phyloP scores from a whole-genome alignment of 1,139 yeast genomes.

The Dujonia santamariae region DNA sequence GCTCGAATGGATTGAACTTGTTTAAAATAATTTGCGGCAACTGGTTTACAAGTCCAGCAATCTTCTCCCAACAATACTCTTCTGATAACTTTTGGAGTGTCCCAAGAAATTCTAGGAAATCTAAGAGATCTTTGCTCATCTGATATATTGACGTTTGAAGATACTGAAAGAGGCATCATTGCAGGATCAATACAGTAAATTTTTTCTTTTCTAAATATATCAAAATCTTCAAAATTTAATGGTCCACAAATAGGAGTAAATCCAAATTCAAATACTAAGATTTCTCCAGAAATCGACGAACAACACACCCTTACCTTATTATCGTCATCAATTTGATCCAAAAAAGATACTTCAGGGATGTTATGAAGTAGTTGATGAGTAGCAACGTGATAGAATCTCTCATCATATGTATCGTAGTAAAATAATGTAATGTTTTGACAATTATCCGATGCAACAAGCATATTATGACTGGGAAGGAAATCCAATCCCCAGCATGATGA shows the following conservation, averaged over 20 bases:
- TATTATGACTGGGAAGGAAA: conserved; percentile 25
- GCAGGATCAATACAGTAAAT: conserved; percentile 27
- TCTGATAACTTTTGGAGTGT: conserved; percentile 21
- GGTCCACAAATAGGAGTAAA: conserved; percentile 30
- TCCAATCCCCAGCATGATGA: conserved; percentile 71
- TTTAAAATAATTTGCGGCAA: conserved; percentile 41
- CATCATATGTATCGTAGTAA: conserved; percentile 26
- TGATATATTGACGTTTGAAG: background rate
- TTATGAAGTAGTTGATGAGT: conserved; percentile 52
- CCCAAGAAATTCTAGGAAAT: conserved; percentile 19
- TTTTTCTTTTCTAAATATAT: conserved; percentile 11
- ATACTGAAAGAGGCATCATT: conserved; percentile 12
- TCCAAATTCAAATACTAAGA: conserved; percentile 36
- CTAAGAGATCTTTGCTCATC: conserved; percentile 8
- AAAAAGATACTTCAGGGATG: conserved; percentile 54
- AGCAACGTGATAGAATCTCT: conserved; percentile 28
- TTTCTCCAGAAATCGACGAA: conserved; percentile 49
- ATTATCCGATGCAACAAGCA: conserved; percentile 59
- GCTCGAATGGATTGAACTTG: conserved; percentile 46
- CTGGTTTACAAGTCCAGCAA: conserved; percentile 54
- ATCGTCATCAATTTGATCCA: conserved; percentile 15
- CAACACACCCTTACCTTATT: conserved; percentile 26
- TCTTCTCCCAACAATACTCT: conserved; percentile 42
- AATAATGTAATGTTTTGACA: conserved; percentile 45
- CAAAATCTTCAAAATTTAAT: conserved; percentile 15